Base-by-base conservation (phyloP, 345 rosid species). In the Moringa oleifera region DNA sequence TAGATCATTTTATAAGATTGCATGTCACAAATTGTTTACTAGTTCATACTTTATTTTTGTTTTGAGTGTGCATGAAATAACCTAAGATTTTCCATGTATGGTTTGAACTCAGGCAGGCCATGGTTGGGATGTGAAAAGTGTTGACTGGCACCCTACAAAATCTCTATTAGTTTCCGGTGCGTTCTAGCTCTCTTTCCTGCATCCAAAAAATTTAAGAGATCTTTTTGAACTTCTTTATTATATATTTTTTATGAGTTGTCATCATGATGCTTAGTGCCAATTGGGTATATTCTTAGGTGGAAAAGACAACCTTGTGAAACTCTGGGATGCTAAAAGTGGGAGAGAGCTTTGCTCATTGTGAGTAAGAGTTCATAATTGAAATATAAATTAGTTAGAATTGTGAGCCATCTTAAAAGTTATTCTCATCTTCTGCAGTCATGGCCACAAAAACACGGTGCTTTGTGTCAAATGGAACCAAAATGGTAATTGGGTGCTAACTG, bases 101-200 rank as follows among this genome's bases (percentile, higher is more conserved):
- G 63, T 77, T 90, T 94, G 79, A 88, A 90, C 89, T 88, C 96
- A 88, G 91, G 91, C 99, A 94, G 99, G 99, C 87, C 99, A 94
- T 80, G 97, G 97, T 73, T 90, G 97, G 96, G 97, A 94, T 91
- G 97, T 94, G 76, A 94, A 94, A 83, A 73, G 95, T 74, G 97
- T 94, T 71, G 96, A 90, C 71, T 94, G 99, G 99, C 99, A 94
- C 80, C 97, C 99, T 56, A 86, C 93, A 66, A 90, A 90, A 75
- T 90, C 97, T 62, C 82, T 94, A 62, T 69, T 90, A 53, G 97
- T 87, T 75, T 94, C 99, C 70, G 99, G 99, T 90, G 68, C 53
- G 59, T 61, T 45, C 23, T 41, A 50, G n/a, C 49, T 65, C 71
- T 31, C 25, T 57, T 66, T 62, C 31, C 7, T 51, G 51, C 53